Percentiles rank a stretch among this genome's conserved stretches.
These are phyloP conservation scores for Globomyces pollinis-pini DNA, from an alignment of 192 early-diverging fungal genomes.

Conservation along the genomic window DNA sequence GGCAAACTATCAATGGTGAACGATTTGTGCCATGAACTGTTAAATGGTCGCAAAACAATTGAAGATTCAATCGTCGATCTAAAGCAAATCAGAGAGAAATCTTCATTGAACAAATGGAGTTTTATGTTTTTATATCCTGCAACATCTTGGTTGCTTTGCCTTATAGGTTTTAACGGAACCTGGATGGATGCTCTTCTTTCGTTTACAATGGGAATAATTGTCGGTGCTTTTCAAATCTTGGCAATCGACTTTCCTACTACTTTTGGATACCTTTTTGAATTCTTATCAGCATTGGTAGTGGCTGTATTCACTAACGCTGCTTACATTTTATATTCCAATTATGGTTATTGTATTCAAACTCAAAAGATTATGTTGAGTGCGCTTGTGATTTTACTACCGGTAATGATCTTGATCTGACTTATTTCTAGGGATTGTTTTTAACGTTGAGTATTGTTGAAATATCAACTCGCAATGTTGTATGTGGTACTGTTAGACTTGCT, in stretches of 20 bases:
- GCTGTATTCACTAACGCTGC: slow-evolving; percentile 18
- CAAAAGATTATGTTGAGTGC: slow-evolving; percentile 23
- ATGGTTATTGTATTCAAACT: slow-evolving; percentile 10
- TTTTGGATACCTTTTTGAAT: slow-evolving; percentile 33
- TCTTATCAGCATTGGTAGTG: slow-evolving; percentile 22
- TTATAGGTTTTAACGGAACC: slow-evolving; percentile 27
- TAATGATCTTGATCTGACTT: neutral
- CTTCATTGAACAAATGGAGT: slow-evolving; percentile 8
- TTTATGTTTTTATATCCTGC: slow-evolving; percentile 28
- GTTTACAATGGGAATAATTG: slow-evolving; percentile 23
- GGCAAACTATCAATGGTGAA: slow-evolving; percentile 39
- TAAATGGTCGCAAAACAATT: slow-evolving; percentile 18
- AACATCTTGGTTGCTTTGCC: slow-evolving; percentile 16
- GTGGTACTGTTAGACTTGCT: slow-evolving; percentile 76
- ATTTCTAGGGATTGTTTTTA: slow-evolving; percentile 55
- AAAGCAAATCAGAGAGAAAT: slow-evolving; percentile 16
- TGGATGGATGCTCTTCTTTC: slow-evolving; percentile 33
- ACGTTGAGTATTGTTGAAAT: slow-evolving; percentile 84
- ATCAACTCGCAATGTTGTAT: slow-evolving; percentile 77
- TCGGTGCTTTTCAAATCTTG: slow-evolving; percentile 14
- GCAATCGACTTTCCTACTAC: slow-evolving; percentile 10
- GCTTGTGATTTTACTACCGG: slow-evolving; percentile 31
- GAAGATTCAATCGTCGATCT: slow-evolving; percentile 25
- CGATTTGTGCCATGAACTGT: slow-evolving; percentile 28
- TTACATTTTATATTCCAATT: neutral